Evolutionary conservation across 331 rosid genomes (phyloP).

Genomic region (Erythrophleum ivorense): DNA sequence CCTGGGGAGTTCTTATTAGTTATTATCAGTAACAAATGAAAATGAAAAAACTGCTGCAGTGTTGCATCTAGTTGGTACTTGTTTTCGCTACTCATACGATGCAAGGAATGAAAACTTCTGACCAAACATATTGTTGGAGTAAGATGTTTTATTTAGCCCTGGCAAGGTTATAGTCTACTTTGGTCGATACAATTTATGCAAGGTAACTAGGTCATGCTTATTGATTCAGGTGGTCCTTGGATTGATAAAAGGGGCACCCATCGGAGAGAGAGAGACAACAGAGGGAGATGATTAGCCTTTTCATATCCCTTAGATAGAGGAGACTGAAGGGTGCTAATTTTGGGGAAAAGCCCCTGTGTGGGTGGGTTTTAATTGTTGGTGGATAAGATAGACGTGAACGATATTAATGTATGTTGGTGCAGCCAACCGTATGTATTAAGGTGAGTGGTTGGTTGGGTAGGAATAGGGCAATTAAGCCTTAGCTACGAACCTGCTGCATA

Average conservation of each 20-base stretch:
- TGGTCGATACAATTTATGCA: not conserved
- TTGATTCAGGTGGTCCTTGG: constrained; percentile 50
- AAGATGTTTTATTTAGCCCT: constrained; percentile 24
- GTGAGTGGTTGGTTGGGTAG: constrained; percentile 70
- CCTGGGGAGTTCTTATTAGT: not conserved
- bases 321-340: constrained; percentile 48
- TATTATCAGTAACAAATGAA: not conserved
- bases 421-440: constrained; percentile 56
- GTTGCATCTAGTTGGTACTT: not conserved
- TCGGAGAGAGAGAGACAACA: constrained; percentile 33
- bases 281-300: constrained; percentile 46
- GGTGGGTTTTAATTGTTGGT: constrained; percentile 56
- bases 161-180: not conserved
- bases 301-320: constrained; percentile 37
- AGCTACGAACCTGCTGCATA: constrained; percentile 45
- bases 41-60: not conserved
- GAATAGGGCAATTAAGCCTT: constrained; percentile 65
- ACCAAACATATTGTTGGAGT: constrained; percentile 34
- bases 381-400: constrained; percentile 58
- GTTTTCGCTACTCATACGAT: constrained; percentile 20
- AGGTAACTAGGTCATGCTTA: constrained; percentile 21
- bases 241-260: constrained; percentile 44
- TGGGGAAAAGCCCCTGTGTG: constrained; percentile 42
- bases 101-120: constrained; percentile 19
- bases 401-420: constrained; percentile 78